Base-by-base conservation (phyloP, 192 early-diverging fungal species). In the Lobosporangium transversale region DNA sequence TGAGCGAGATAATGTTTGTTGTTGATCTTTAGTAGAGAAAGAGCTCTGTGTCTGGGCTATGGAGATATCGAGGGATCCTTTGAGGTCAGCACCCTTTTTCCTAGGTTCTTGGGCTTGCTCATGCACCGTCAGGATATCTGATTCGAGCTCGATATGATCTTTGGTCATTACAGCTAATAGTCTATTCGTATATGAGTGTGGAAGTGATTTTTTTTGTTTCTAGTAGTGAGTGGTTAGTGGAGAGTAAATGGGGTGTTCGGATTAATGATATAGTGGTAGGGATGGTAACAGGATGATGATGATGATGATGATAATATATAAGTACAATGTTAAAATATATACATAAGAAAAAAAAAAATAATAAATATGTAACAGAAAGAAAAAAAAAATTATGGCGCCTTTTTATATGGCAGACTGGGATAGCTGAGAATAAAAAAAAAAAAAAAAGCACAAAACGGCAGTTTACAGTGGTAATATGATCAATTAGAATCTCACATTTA, bases 31-130 rank as follows among this genome's bases (percentile, higher is more conserved):
- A n/a, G 0, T 45, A n/a, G n/a, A n/a, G n/a, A n/a, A n/a, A n/a
- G n/a, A n/a, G 9, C 8, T 18, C 30, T 24, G 37, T 42, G 26
- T 14, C 14, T 58, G 23, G n/a, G 57, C 40, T 15, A 55, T 30
- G 21, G 69, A 56, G 3, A 23, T 71, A 54, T 51, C 29, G 31
- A 64, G 58, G 33, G 69, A 33, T 24, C 45, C 52, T n/a, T 36
- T 61, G 64, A 57, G 15, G 6, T 33, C 21, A 27, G 50, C 56
- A 21, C 47, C 49, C 29, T 42, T 49, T 56, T 50, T 70, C 53
- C 53, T 33, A 32, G 62, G 31, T 9, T 43, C 51, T 12, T 66
- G 30, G 8, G 24, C 18, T 23, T 62, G 59, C 33, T 62, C 50
- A 4, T 47, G 35, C 29, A 70, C 14, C 15, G 68, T 31, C 7